phyloP scores from a whole-genome alignment of 2,329 filamentous ascomycete genomes.

The Grosmannia penicillata region DNA sequence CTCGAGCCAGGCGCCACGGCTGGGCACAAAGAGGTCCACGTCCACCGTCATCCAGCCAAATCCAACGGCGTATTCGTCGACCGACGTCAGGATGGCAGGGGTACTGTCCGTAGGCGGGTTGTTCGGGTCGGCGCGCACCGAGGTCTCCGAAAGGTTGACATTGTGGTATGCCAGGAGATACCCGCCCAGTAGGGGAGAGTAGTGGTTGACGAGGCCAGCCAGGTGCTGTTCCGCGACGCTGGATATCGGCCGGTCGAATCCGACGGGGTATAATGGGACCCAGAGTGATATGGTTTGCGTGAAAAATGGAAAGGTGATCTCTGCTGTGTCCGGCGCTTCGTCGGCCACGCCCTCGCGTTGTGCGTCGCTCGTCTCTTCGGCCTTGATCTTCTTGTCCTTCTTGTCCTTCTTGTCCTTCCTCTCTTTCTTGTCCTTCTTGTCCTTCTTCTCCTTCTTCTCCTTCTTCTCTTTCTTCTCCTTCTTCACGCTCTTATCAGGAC shows the following conservation, averaged over 20 bases:
- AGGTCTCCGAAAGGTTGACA: conserved; percentile 45
- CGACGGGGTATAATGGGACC: conserved; percentile 56
- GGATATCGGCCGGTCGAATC: conserved; percentile 54
- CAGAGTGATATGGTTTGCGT: conserved; percentile 70
- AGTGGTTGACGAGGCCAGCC: conserved; percentile 59
- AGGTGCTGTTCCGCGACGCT: conserved; percentile 61
- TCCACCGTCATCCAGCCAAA: conserved; percentile 84
- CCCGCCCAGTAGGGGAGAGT: conserved; percentile 56
- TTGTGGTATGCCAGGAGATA: conserved; percentile 65
- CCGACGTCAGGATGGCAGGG: conserved; percentile 28
- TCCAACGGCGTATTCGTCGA: conserved; percentile 73
- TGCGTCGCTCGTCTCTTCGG: neutral
- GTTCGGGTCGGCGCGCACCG: conserved; percentile 28
- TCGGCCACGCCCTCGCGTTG: conserved; percentile 14
- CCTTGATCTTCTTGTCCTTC: neutral
- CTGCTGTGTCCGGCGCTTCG: conserved; percentile 15
- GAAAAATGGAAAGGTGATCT: conserved; percentile 53
- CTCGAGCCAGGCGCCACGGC: conserved; percentile 57
- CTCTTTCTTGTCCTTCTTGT: conserved; percentile 2
- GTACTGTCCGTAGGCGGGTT: conserved; percentile 33
- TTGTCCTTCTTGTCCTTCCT: neutral
- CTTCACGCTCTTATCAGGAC: neutral
- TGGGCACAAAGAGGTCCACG: conserved; percentile 68
- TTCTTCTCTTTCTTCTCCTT: conserved; percentile 1
- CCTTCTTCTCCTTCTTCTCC: conserved; percentile 2